Percentiles rank a stretch among this genome's conserved stretches.
phyloP scores from a whole-genome alignment of 2,329 filamentous ascomycete genomes.

The Botryotinia convoluta region DNA sequence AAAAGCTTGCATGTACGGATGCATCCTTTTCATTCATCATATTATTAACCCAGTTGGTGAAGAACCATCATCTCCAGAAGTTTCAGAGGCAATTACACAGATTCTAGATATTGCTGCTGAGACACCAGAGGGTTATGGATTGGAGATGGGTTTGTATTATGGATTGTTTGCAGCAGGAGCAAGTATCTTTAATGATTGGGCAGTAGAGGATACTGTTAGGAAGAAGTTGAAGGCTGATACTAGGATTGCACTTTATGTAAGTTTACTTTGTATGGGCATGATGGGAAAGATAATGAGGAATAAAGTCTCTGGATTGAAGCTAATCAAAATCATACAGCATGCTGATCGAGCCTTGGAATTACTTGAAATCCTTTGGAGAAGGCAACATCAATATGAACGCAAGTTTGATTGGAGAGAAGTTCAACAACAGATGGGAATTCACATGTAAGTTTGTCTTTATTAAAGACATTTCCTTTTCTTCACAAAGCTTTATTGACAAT shows the following conservation, averaged over 20 bases:
- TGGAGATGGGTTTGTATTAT: slow-evolving; percentile 38
- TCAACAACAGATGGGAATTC: slow-evolving; percentile 36
- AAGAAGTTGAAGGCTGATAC: slow-evolving; percentile 33
- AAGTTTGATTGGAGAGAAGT: slow-evolving; percentile 38
- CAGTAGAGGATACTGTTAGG: slow-evolving; percentile 33
- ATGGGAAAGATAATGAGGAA: neutral
- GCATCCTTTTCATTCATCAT: slow-evolving; percentile 35
- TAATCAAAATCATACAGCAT: slow-evolving; percentile 28
- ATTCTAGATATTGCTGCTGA: slow-evolving; percentile 35
- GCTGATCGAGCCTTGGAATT: slow-evolving; percentile 35
- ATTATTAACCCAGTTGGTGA: slow-evolving; percentile 33
- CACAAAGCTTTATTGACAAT: slow-evolving; percentile 14
- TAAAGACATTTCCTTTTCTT: too few species aligned
- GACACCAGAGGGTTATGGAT: slow-evolving; percentile 35
- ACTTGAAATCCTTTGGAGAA: slow-evolving; percentile 36
- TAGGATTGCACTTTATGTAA: slow-evolving; percentile 35
- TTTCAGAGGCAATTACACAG: slow-evolving; percentile 31
- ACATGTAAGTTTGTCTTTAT: slow-evolving; percentile 29
- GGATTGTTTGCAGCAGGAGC: slow-evolving; percentile 36
- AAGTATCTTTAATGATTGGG: slow-evolving; percentile 33
- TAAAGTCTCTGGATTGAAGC: slow-evolving; percentile 6
- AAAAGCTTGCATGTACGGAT: slow-evolving; percentile 33
- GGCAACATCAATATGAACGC: slow-evolving; percentile 34
- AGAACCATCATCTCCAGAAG: slow-evolving; percentile 27
- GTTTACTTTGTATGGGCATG: slow-evolving; percentile 14